Percentiles rank a stretch among this genome's conserved stretches.
These are phyloP conservation scores for Colletotrichum sidae DNA, from an alignment of 2,329 filamentous ascomycete species.

Conservation along the genomic window DNA sequence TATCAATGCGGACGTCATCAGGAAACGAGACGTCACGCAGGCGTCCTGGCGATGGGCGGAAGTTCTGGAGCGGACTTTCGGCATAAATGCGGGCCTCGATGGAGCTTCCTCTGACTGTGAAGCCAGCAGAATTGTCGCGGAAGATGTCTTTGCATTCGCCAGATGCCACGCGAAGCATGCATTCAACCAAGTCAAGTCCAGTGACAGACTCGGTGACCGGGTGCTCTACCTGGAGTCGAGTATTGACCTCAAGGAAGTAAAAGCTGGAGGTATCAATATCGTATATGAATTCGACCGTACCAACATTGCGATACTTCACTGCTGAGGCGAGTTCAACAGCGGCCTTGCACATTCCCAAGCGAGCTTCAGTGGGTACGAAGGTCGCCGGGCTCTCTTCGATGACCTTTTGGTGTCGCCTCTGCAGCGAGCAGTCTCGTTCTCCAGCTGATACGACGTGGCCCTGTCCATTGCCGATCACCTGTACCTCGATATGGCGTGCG, in stretches of 20 bases:
- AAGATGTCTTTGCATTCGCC: conserved; percentile 54
- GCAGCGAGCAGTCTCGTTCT: conserved; percentile 64
- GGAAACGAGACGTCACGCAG: conserved; percentile 73
- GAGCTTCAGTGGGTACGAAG: conserved; percentile 45
- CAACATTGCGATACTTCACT: conserved; percentile 54
- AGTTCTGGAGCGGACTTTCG: conserved; percentile 73
- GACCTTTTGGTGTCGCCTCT: conserved; percentile 63
- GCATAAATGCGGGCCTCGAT: conserved; percentile 81
- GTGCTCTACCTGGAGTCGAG: conserved; percentile 62
- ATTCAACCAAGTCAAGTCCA: conserved; percentile 51
- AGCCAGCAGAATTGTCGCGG: conserved; percentile 16
- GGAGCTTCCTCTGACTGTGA: conserved; percentile 69
- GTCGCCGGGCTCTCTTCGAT: conserved; percentile 59
- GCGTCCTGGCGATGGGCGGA: conserved; percentile 76
- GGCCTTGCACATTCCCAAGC: conserved; percentile 49
- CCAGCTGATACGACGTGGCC: conserved; percentile 54
- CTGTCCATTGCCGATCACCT: conserved; percentile 59
- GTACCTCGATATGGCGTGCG: conserved; percentile 61
- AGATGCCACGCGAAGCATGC: conserved; percentile 49
- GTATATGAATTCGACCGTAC: conserved; percentile 59
- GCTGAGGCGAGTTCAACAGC: conserved; percentile 50
- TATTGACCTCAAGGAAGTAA: conserved; percentile 63
- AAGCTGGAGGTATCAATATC: conserved; percentile 51
- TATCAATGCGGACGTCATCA: conserved; percentile 71
- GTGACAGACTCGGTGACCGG: conserved; percentile 53